Evolutionary conservation across 768 basidiomycete genomes (phyloP).

Genomic region (Serendipita vermifera): DNA sequence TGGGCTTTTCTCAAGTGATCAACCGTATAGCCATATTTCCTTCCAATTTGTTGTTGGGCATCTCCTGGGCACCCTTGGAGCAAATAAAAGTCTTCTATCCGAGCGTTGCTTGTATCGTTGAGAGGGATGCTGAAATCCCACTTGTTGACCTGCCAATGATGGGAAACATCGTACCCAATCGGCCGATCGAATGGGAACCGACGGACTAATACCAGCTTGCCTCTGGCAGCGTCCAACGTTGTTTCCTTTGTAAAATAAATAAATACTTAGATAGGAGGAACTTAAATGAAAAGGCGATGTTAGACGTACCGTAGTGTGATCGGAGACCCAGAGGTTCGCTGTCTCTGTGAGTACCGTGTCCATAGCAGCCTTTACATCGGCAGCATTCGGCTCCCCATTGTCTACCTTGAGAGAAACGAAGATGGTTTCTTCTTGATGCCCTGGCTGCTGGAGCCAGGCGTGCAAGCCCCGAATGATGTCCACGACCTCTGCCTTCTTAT

Average conservation of each 20-base stretch:
- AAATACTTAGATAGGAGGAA: no score
- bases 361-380: not conserved
- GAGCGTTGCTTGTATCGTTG: not conserved
- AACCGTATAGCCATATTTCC: not conserved
- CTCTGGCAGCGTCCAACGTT: not conserved
- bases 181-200: not conserved
- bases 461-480: not conserved
- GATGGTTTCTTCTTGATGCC: not conserved
- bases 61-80: not conserved
- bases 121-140: constrained; percentile 4
- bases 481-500: not conserved
- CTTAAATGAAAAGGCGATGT: not conserved
- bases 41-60: not conserved
- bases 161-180: not conserved
- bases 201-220: not conserved
- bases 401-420: constrained; percentile 2
- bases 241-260: not conserved
- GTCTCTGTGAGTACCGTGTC: not conserved
- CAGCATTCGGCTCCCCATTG: constrained; percentile 5
- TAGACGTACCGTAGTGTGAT: not conserved
- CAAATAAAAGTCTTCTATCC: constrained; percentile 6
- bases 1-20: not conserved
- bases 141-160: constrained; percentile 4
- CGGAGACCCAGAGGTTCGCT: not conserved
- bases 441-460: not conserved